These are phyloP conservation scores for Ambrosia artemisiifolia DNA, from an alignment of 129 eudicot species.

Conservation along the genomic window DNA sequence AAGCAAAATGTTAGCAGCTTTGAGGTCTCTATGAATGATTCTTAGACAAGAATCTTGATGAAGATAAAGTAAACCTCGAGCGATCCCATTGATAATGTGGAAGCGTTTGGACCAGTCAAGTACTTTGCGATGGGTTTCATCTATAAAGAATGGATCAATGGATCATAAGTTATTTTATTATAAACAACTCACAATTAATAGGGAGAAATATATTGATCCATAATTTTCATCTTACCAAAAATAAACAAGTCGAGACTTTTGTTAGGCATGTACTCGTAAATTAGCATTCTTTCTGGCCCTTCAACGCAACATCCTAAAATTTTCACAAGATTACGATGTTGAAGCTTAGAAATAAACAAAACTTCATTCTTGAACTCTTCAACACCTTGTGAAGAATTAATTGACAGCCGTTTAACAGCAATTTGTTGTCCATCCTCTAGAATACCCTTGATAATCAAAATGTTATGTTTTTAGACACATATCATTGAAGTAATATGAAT, in stretches of 20 bases:
- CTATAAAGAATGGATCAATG: too few species aligned
- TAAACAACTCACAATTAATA: too few species aligned
- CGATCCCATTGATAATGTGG: slow-evolving; percentile 33
- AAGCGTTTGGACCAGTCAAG: slow-evolving; percentile 34
- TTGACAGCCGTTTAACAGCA: slow-evolving; percentile 44
- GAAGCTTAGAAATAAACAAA: slow-evolving; percentile 32
- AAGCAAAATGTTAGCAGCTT: too few species aligned
- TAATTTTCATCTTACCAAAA: slow-evolving; percentile 18
- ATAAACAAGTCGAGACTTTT: slow-evolving; percentile 34
- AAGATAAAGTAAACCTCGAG: slow-evolving; percentile 47
- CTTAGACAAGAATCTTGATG: slow-evolving; percentile 41
- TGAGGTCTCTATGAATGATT: too few species aligned
- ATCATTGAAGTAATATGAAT: too few species aligned
- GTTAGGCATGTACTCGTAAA: slow-evolving; percentile 49
- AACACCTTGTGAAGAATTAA: slow-evolving; percentile 35
- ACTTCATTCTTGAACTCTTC: slow-evolving; percentile 48
- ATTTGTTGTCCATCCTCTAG: slow-evolving; percentile 25
- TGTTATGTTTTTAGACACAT: too few species aligned
- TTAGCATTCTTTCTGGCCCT: slow-evolving; percentile 28
- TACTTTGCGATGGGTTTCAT: not conserved
- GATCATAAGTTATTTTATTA: too few species aligned
- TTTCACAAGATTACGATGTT: slow-evolving; percentile 41
- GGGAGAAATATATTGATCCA: too few species aligned
- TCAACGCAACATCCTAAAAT: slow-evolving; percentile 36
- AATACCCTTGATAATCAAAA: slow-evolving; percentile 25